Base-by-base conservation (phyloP, 2,329 filamentous ascomycete species). In the Apiospora rasikravindrae region DNA sequence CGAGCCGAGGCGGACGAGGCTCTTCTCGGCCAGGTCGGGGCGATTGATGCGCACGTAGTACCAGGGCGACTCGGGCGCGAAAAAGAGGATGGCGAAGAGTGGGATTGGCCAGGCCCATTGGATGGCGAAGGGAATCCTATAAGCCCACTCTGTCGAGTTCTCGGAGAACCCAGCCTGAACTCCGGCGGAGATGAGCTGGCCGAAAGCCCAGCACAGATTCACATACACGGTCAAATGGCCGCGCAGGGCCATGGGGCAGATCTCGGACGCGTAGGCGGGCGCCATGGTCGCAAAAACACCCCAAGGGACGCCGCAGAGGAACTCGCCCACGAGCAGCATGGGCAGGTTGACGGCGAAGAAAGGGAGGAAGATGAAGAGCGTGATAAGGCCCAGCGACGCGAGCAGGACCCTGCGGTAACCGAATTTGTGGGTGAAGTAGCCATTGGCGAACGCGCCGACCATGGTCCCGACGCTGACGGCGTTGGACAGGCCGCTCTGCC, bases 191-290 rank as follows among this genome's bases (percentile, higher is more conserved):
- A 83, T 76, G 42, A 85, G 73, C 72, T 84, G 82, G 10, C 83
- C 84, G n/a, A 84, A 79, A 8, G 81, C 80, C 80, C 82, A 85
- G 71, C 83, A 85, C 69, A 85, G 76, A 71, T 85, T 85, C 29
- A 71, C 69, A 61, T 82, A 83, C 0, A 78, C 78, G 0, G 82
- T 83, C 5, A 85, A 76, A 57, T 83, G 83, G 8, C 77, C 70
- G 13, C 83, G 78, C 5, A 85, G 77, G 0, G 81, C 80, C 1
- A 84, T 77, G 73, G 83, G 79, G 68, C 74, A 77, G 26, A 78
- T 75, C 45, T 84, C 83, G 1, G 83, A 80, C 0, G 83, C 83
- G 71, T 85, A 85, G 0, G 82, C 79, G 0, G 80, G 78, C 0
- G 78, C 78, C 45, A 84, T 75, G 0, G 82, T 83, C 29, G 81